Evolutionary conservation across 805 yeast genomes (phyloP).

Genomic region (Wickerhamiella spandovensis): DNA sequence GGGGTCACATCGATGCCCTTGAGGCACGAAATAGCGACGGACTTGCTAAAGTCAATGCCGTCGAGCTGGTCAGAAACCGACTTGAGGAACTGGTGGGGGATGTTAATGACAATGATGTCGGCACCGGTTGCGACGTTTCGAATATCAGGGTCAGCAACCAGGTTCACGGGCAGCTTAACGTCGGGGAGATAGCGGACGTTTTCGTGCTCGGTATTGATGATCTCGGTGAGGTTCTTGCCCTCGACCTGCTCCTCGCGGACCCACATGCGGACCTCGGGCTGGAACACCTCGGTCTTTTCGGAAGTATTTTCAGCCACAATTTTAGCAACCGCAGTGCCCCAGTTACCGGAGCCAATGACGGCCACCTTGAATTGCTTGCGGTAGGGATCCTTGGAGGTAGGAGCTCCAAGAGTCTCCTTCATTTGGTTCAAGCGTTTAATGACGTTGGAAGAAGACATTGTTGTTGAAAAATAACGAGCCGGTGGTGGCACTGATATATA

Average conservation of each 20-base stretch:
- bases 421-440: not conserved
- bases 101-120: constrained; percentile 81
- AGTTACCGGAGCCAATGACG: constrained; percentile 92
- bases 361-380: constrained; percentile 37
- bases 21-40: constrained; percentile 86
- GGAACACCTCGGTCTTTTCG: constrained; percentile 59
- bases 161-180: constrained; percentile 71
- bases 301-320: constrained; percentile 80
- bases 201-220: constrained; percentile 81
- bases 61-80: constrained; percentile 61
- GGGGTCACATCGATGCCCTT: constrained; percentile 87
- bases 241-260: constrained; percentile 72
- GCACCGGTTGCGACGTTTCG: constrained; percentile 65
- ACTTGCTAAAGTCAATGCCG: constrained; percentile 56
- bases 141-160: constrained; percentile 77
- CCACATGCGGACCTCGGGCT: constrained; percentile 83
- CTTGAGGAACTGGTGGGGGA: constrained; percentile 92
- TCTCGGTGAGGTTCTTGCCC: constrained; percentile 74
- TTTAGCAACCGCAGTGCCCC: constrained; percentile 97
- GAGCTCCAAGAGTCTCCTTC: not conserved
- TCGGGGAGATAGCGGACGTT: constrained; percentile 92
- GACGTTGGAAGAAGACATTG: not conserved
- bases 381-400: constrained; percentile 5
- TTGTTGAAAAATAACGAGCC: not conserved
- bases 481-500: not conserved